Percentiles rank a stretch among this genome's conserved stretches.
These are phyloP conservation scores for Russula sp. DNA, from an alignment of 768 basidiomycete genomes.

Conservation along the genomic window DNA sequence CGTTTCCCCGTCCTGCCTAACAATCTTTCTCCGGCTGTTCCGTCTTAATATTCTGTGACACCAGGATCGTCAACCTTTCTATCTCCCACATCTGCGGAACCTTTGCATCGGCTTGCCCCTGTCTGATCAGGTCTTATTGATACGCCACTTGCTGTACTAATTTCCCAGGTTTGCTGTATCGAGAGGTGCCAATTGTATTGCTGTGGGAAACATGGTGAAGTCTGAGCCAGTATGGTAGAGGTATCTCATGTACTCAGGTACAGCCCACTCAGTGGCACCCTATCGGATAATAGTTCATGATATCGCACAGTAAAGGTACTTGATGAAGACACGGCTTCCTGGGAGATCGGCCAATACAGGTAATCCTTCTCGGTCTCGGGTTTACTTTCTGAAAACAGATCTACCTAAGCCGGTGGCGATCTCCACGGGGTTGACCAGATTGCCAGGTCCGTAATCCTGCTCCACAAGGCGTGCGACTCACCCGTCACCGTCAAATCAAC, in stretches of 20 bases:
- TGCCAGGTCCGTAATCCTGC: neutral
- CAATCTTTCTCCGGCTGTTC: neutral
- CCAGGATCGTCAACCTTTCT: neutral
- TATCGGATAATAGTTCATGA: neutral
- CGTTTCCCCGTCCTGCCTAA: neutral
- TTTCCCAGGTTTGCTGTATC: neutral
- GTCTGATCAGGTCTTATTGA: neutral
- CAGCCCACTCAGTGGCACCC: neutral
- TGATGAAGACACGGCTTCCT: neutral
- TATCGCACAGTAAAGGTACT: neutral
- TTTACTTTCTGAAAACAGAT: neutral
- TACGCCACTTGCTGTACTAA: neutral
- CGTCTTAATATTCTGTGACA: neutral
- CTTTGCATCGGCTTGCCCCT: neutral
- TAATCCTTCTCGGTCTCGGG: neutral
- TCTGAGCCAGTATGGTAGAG: neutral
- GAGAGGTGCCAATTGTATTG: neutral
- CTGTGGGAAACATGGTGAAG: neutral
- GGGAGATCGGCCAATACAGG: neutral
- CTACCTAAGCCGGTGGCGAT: neutral
- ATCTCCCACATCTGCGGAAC: neutral
- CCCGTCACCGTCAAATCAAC: neutral
- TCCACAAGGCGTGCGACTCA: too few relatives aligned
- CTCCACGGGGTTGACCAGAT: neutral
- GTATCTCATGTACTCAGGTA: neutral